Base-by-base conservation (phyloP, 2,329 filamentous ascomycete species). In the Nigrospora oryzae region DNA sequence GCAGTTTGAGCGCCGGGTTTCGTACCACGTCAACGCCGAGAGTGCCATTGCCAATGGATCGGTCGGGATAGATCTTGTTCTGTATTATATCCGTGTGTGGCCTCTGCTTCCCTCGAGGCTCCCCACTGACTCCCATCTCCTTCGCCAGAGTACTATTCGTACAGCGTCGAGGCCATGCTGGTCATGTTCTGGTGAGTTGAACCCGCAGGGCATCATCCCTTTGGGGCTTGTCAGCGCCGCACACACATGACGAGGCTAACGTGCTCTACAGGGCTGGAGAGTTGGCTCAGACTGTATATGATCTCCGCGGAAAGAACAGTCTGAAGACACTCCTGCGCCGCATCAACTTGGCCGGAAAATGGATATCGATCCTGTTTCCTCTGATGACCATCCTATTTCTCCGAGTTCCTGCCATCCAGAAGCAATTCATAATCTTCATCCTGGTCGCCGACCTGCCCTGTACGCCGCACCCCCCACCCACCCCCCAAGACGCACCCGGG, bases 41-140 rank as follows among this genome's bases (percentile, higher is more conserved):
- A 39, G 54, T 32, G 54, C 55, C 16, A 53, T 56, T 15, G 54
- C 55, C 36, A 55, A 53, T 42, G 55, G 56, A 1, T 59, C 56
- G 1, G 48, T 46, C 28, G 56, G 54, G 5, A 23, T 54, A 13
- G 55, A 56, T 34, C 40, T 59, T 46, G 51, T 49, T 2, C 40
- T 59, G 6, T 59, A 53, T 30, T 59, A 59, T 36, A 51, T 59
- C 10, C 56, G 56, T 57, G 45, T 34, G 53, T 46, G 11, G 10
- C 36, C 12, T 19, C 31, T 15, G 13, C 14, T 2, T 4, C 3
- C 15, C 19, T 12, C 3, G 11, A 10, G 13, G 2, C 11, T 14
- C 8, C 15, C 11, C 3, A 10, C 19, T 40, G 14, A 13, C 34
- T 38, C 43, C 48, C 19, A 46, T 28, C 16, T 34, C 11, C 10